Conservation (phyloP, 2,329 filamentous ascomycete species). For the Alternaria viburni region DNA sequence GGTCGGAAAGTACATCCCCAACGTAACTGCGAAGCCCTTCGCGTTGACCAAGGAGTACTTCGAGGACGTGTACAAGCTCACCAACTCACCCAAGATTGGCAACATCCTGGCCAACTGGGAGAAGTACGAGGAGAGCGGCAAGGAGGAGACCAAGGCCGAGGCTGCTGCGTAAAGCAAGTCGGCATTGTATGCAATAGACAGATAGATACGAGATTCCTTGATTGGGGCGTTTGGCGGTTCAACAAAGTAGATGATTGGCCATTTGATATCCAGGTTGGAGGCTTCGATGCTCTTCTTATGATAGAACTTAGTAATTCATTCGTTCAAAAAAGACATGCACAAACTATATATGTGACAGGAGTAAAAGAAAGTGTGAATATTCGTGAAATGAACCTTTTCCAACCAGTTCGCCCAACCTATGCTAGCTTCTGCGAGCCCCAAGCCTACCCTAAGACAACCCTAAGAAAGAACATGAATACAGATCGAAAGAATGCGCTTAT, state of each 20-base stretch:
- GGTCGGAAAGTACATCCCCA: constrained; percentile 98
- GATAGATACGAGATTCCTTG: background rate
- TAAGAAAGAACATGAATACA: background rate
- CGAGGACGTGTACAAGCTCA: constrained; percentile 95
- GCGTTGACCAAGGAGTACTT: constrained; percentile 98
- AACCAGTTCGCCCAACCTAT: background rate
- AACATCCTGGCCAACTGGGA: constrained; percentile 80
- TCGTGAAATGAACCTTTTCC: background rate
- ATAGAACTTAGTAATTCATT: constrained; percentile 6
- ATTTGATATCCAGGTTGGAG: constrained; percentile 10
- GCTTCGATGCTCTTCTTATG: constrained; percentile 1
- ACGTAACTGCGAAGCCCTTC: constrained; percentile 95
- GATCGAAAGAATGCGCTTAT: background rate
- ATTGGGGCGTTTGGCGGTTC: constrained; percentile 1
- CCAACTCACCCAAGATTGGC: constrained; percentile 78
- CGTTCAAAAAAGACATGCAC: background rate
- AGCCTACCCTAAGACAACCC: background rate
- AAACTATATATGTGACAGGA: background rate
- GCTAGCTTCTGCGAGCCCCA: background rate
- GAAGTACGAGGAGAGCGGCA: constrained; percentile 55
- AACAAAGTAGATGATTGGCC: background rate
- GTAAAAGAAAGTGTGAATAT: too few species aligned
- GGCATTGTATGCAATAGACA: background rate
- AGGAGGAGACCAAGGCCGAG: constrained; percentile 34
- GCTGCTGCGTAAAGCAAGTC: constrained; percentile 20